Evolutionary conservation across 2,329 filamentous ascomycete species (phyloP).

Genomic region (Mollisiaceae sp.): DNA sequence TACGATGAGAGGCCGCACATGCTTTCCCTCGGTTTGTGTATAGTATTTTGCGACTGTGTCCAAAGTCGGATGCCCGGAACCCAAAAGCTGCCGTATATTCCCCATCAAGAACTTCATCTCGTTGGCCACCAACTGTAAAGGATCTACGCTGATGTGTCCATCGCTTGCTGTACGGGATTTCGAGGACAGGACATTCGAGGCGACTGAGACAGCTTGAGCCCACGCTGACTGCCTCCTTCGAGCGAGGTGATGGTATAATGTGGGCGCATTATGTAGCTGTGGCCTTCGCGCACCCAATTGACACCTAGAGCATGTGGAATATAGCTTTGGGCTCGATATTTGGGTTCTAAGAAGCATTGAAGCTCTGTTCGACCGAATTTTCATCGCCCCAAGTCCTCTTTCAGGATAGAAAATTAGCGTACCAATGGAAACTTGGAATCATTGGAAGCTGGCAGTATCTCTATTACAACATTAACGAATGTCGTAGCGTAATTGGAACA

Average conservation of each 20-base stretch:
- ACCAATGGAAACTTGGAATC: conserved; percentile 4
- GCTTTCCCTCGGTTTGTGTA: conserved; percentile 94
- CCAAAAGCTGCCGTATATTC: conserved; percentile 90
- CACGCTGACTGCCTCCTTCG: conserved; percentile 67
- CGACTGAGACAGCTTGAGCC: conserved; percentile 74
- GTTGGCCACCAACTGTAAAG: conserved; percentile 87
- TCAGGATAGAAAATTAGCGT: conserved; percentile 15
- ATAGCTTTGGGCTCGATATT: conserved; percentile 44
- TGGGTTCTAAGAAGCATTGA: conserved; percentile 51
- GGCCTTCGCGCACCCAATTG: conserved; percentile 36
- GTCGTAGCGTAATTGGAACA: background rate
- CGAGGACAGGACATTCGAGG: conserved; percentile 72
- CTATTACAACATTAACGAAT: no score
- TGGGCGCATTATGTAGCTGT: conserved; percentile 22
- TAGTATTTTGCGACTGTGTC: conserved; percentile 98
- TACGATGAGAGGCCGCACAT: conserved; percentile 91
- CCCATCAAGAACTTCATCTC: conserved; percentile 96
- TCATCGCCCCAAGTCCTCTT: conserved; percentile 49
- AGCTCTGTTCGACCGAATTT: conserved; percentile 57
- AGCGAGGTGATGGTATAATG: conserved; percentile 44
- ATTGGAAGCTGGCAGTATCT: background rate
- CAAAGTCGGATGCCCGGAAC: conserved; percentile 91
- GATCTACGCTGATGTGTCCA: conserved; percentile 78
- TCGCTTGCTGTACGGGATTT: conserved; percentile 62
- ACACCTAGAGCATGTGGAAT: conserved; percentile 49